These are phyloP conservation scores for Lactarius vividus DNA, from an alignment of 768 basidiomycete species.

Conservation along the genomic window DNA sequence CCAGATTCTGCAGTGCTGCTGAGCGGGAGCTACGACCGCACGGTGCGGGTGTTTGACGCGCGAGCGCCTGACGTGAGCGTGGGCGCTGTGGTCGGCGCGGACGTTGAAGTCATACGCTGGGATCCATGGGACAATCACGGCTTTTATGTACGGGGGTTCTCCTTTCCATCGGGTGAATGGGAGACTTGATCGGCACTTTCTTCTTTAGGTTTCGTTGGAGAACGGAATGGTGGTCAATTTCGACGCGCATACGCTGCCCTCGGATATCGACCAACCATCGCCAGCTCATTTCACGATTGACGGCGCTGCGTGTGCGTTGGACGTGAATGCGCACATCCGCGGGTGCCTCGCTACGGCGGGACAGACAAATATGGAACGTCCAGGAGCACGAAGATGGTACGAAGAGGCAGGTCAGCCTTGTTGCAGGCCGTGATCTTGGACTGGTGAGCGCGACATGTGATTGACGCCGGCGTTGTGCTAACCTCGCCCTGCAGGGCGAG, in stretches of 20 bases:
- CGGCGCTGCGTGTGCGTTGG: constrained; percentile 82
- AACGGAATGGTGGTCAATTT: constrained; percentile 93
- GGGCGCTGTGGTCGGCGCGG: constrained; percentile 79
- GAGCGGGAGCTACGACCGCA: constrained; percentile 93
- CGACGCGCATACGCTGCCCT: constrained; percentile 81
- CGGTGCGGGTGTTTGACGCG: constrained; percentile 92
- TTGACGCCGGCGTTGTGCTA: not conserved
- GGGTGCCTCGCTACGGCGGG: constrained; percentile 92
- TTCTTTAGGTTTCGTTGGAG: constrained; percentile 79
- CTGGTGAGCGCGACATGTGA: constrained; percentile 53
- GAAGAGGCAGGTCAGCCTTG: constrained; percentile 77
- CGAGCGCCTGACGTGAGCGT: constrained; percentile 79
- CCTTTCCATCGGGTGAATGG: constrained; percentile 3
- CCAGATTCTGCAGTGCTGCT: constrained; percentile 85
- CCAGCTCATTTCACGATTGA: constrained; percentile 87
- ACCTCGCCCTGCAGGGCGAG: constrained; percentile 67
- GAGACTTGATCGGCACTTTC: too few species aligned
- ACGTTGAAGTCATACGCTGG: constrained; percentile 94
- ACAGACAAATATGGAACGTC: constrained; percentile 98
- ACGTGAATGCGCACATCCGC: constrained; percentile 85
- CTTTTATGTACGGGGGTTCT: constrained; percentile 67
- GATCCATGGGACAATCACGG: constrained; percentile 89
- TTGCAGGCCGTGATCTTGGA: constrained; percentile 85
- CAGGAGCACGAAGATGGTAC: constrained; percentile 58
- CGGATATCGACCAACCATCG: constrained; percentile 57